These are phyloP conservation scores for Hyphopichia fennica DNA, from an alignment of 1,139 yeast species.

Conservation along the genomic window DNA sequence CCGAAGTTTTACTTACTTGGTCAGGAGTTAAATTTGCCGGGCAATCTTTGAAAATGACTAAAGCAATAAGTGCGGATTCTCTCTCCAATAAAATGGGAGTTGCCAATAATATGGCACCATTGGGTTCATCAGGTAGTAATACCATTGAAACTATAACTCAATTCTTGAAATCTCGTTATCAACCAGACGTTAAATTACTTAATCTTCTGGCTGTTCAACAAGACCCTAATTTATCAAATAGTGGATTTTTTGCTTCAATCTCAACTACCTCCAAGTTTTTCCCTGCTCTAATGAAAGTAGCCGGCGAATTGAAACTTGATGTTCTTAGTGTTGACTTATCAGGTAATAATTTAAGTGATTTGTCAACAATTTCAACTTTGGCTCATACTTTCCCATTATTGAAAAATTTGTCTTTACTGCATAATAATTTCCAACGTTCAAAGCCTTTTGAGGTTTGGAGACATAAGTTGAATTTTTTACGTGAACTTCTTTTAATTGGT, in stretches of 20 bases:
- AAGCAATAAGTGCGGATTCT: conserved; percentile 16
- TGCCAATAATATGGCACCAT: conserved; percentile 16
- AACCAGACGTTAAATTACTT: conserved; percentile 61
- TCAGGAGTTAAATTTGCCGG: conserved; percentile 85
- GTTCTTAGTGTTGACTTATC: conserved; percentile 80
- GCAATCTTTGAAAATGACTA: conserved; percentile 55
- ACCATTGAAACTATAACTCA: conserved; percentile 64
- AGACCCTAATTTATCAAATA: conserved; percentile 60
- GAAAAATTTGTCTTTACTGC: conserved; percentile 75
- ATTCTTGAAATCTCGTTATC: conserved; percentile 68
- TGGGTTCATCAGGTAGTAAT: conserved; percentile 19
- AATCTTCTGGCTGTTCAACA: conserved; percentile 67
- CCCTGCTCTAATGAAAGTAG: conserved; percentile 87
- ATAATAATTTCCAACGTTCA: conserved; percentile 63
- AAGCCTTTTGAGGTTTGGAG: conserved; percentile 74
- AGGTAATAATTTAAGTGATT: conserved; percentile 64
- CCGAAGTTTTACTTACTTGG: conserved; percentile 58
- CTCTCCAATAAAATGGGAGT: conserved; percentile 16
- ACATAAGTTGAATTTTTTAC: conserved; percentile 66
- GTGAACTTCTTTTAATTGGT: conserved; percentile 74
- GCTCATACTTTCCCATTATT: conserved; percentile 75
- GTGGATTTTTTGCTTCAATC: conserved; percentile 66
- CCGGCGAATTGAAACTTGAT: conserved; percentile 50
- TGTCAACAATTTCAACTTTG: conserved; percentile 60
- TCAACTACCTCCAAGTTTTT: conserved; percentile 75